Evolutionary conservation across 257 asterid species (phyloP).

Genomic region (Nicotiana attenuata): DNA sequence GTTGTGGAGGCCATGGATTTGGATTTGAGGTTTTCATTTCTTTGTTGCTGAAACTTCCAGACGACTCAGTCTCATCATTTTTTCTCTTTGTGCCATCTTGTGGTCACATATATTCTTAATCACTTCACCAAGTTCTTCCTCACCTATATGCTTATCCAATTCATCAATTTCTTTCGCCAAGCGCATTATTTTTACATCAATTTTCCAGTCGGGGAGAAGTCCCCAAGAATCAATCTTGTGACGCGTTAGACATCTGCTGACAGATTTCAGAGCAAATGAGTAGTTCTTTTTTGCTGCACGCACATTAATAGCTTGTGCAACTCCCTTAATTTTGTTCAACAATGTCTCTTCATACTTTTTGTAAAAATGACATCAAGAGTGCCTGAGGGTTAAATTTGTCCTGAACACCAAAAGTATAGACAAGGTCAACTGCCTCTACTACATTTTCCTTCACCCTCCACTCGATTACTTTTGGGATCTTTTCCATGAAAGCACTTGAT

Average conservation of each 20-base stretch:
- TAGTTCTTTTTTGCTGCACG: slow-evolving; percentile 36
- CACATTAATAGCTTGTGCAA: slow-evolving; percentile 30
- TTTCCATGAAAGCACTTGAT: slow-evolving; percentile 45
- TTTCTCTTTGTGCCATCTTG: slow-evolving; percentile 44
- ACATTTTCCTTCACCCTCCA: slow-evolving; percentile 52
- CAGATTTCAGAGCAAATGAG: slow-evolving; percentile 45
- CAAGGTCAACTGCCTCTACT: slow-evolving; percentile 62
- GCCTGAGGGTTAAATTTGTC: slow-evolving; percentile 46
- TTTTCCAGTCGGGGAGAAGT: slow-evolving; percentile 70
- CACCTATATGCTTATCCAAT: background rate
- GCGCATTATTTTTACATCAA: slow-evolving; percentile 38
- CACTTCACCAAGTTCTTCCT: slow-evolving; percentile 26
- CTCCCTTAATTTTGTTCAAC: slow-evolving; percentile 36
- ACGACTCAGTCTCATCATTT: slow-evolving; percentile 34
- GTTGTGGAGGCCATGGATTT: slow-evolving; percentile 29
- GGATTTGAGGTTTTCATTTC: slow-evolving; percentile 41
- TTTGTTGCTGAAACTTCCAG: slow-evolving; percentile 24
- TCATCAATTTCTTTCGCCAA: slow-evolving; percentile 49
- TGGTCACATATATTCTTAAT: slow-evolving; percentile 15
- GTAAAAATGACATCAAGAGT: slow-evolving; percentile 46
- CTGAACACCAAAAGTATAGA: slow-evolving; percentile 52
- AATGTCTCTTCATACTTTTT: slow-evolving; percentile 38
- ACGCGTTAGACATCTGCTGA: slow-evolving; percentile 47
- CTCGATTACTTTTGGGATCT: slow-evolving; percentile 46
- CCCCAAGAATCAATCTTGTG: slow-evolving; percentile 54